Conservation (phyloP, 2,329 filamentous ascomycete genomes). For the Falciphora oryzae region DNA sequence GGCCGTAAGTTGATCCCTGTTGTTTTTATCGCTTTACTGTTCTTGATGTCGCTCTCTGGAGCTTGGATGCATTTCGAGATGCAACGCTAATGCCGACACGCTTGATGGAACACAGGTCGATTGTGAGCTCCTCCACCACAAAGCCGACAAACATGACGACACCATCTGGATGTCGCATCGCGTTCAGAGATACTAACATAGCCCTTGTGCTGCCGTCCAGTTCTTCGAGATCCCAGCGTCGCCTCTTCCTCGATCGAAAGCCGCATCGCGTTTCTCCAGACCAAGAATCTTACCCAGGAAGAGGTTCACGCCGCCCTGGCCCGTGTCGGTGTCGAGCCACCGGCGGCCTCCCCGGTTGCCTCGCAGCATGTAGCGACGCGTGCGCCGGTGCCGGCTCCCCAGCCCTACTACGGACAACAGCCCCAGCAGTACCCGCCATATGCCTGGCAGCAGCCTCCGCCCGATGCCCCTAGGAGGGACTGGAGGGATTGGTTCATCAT, state of each 20-base stretch:
- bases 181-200: conserved; percentile 5
- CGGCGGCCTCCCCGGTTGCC: conserved; percentile 36
- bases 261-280: conserved; percentile 84
- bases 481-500: conserved; percentile 99
- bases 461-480: conserved; percentile 68
- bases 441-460: conserved; percentile 52
- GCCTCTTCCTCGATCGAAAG: conserved; percentile 87
- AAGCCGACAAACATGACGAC: too few species aligned
- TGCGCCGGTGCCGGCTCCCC: conserved; percentile 33
- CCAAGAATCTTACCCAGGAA: conserved; percentile 95
- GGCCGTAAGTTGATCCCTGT: conserved; percentile 51
- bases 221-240: conserved; percentile 92
- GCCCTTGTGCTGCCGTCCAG: conserved; percentile 36
- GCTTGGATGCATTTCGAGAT: not conserved
- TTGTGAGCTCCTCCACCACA: conserved; percentile 22
- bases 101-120: conserved; percentile 13
- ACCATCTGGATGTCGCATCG: not conserved
- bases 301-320: conserved; percentile 83
- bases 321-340: conserved; percentile 58
- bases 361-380: conserved; percentile 29
- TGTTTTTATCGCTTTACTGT: not conserved
- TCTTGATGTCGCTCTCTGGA: not conserved
- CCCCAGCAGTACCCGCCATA: conserved; percentile 42
- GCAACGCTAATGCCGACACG: not conserved
- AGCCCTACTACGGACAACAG: conserved; percentile 36